A percentile compares a stretch with the other conserved stretches of the same genome.
Conservation (phyloP, 2,329 filamentous ascomycete species). For the Trichothecium roseum region DNA sequence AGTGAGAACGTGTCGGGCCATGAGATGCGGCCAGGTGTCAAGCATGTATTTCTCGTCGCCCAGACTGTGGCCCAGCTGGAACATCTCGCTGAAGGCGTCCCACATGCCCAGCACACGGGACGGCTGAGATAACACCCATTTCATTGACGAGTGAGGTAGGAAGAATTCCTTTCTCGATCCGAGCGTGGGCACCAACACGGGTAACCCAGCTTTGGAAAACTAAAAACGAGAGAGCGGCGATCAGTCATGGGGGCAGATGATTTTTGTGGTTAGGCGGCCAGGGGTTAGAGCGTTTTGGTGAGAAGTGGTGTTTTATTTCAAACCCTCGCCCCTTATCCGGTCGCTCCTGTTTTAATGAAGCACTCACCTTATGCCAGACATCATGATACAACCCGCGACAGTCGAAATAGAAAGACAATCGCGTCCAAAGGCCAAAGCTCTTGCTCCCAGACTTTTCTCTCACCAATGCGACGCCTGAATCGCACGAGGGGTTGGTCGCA, state of each 20-base stretch:
- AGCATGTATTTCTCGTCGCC: constrained; percentile 21
- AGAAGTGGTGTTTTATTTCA: background rate
- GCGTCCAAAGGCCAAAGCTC: constrained; percentile 18
- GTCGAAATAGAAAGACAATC: constrained; percentile 16
- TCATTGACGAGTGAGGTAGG: constrained; percentile 25
- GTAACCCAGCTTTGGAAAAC: constrained; percentile 30
- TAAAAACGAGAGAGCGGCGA: constrained; percentile 12
- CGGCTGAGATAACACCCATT: constrained; percentile 28
- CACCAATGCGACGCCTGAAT: too few relatives aligned
- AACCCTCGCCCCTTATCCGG: too few relatives aligned
- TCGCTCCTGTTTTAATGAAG: background rate
- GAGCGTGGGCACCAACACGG: constrained; percentile 29
- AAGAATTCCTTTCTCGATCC: constrained; percentile 29
- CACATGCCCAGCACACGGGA: constrained; percentile 21
- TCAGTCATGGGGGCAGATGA: background rate
- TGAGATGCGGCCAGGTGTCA: constrained; percentile 23
- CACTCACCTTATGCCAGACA: constrained; percentile 19
- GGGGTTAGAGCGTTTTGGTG: too few relatives aligned
- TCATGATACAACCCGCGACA: constrained; percentile 18
- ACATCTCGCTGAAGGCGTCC: constrained; percentile 26
- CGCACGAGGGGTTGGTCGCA: too few relatives aligned
- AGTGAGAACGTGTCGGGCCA: constrained; percentile 18
- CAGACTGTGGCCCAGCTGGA: constrained; percentile 24
- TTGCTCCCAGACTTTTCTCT: constrained; percentile 4
- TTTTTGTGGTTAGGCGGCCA: background rate